phyloP scores from a whole-genome alignment of 2,329 filamentous ascomycete genomes.

The Microdochium nivale region DNA sequence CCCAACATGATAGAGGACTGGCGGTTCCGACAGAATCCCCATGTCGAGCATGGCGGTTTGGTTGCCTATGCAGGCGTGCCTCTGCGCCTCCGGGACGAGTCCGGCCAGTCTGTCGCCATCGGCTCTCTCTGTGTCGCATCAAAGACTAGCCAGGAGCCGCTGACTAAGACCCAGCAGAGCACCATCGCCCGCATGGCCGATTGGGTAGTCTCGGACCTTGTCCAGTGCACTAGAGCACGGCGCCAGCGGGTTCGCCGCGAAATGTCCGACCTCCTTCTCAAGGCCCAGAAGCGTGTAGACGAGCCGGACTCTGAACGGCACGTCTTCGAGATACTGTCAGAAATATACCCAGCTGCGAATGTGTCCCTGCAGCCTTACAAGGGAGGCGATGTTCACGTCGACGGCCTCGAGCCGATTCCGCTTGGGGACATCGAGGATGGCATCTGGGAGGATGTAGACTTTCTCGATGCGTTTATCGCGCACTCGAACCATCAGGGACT shows the following conservation, averaged over 20 bases:
- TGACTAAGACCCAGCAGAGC: slow-evolving; percentile 19
- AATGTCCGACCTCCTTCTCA: slow-evolving; percentile 25
- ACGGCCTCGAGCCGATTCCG: slow-evolving; percentile 16
- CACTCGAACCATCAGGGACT: slow-evolving; percentile 22
- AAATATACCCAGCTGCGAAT: slow-evolving; percentile 23
- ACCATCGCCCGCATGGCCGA: slow-evolving; percentile 17
- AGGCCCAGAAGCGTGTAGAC: slow-evolving; percentile 12
- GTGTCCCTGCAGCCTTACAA: slow-evolving; percentile 18
- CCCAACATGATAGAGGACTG: slow-evolving; percentile 32
- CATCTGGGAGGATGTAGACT: slow-evolving; percentile 32
- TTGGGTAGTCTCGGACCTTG: slow-evolving; percentile 29
- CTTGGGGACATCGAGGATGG: slow-evolving; percentile 23
- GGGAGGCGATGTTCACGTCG: slow-evolving; percentile 14
- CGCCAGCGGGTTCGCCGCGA: slow-evolving; percentile 29
- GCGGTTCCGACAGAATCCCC: slow-evolving; percentile 30
- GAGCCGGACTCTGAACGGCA: slow-evolving; percentile 1
- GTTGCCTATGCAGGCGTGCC: slow-evolving; percentile 30
- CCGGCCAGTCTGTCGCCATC: slow-evolving; percentile 27
- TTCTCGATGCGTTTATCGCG: slow-evolving; percentile 27
- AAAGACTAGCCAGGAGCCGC: slow-evolving; percentile 18
- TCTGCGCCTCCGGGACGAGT: slow-evolving; percentile 27
- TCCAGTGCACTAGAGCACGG: slow-evolving; percentile 24
- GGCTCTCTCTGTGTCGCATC: slow-evolving; percentile 35
- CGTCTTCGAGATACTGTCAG: slow-evolving; percentile 18
- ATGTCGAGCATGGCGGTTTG: slow-evolving; percentile 29